phyloP scores from a whole-genome alignment of 75 land plant species.

The Sequoia sempervirens region DNA sequence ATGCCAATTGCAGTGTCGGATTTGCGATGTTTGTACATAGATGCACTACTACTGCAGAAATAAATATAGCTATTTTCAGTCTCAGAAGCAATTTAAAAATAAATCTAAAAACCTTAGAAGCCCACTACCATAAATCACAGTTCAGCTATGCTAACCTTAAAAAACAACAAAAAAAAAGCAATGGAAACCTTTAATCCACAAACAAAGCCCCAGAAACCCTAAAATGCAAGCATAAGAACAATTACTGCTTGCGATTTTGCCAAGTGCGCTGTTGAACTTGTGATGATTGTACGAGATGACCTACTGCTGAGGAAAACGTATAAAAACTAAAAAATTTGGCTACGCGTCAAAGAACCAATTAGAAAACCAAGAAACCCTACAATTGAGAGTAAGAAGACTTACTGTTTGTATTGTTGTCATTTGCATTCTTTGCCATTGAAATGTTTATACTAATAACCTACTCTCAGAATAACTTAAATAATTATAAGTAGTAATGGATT shows the following conservation, averaged over 20 bases:
- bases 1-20: too few relatives aligned
- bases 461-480: neutral
- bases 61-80: too few relatives aligned
- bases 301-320: neutral
- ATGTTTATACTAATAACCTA: neutral
- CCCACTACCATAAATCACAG: too few relatives aligned
- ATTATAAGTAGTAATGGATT: neutral
- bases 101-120: too few relatives aligned
- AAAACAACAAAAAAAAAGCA: too few relatives aligned
- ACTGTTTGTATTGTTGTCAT: neutral
- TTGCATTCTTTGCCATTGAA: slow-evolving; percentile 2
- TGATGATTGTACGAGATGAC: neutral
- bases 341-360: neutral
- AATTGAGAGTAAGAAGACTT: neutral
- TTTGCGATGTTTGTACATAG: too few relatives aligned
- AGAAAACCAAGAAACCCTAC: neutral
- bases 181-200: too few relatives aligned
- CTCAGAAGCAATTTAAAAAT: too few relatives aligned
- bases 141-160: too few relatives aligned
- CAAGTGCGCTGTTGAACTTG: neutral
- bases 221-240: neutral
- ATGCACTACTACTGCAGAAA: too few relatives aligned
- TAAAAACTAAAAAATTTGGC: neutral
- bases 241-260: neutral
- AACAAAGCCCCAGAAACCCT: neutral